Base-by-base conservation (phyloP, 2,329 filamentous ascomycete genomes). In the Fusarium graminum region DNA sequence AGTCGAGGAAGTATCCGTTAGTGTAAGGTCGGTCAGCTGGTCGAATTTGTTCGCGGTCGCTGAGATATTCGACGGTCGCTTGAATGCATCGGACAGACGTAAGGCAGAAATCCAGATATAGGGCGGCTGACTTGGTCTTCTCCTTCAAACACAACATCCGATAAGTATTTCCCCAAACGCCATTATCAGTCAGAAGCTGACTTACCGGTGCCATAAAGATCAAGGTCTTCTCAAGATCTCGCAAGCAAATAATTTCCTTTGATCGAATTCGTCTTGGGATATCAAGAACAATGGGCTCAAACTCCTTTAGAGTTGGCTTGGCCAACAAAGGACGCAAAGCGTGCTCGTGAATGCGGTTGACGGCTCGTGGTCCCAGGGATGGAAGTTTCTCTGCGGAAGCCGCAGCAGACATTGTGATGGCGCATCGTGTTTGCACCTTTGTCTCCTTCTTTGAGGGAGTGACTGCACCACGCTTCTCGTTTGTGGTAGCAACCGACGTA, bases 1-100 rank as follows among this genome's bases (percentile, higher is more conserved):
- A 89, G 82, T 98, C 94, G 81, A 97, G 90, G 78, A 97, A 97
- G 81, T 98, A 98, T 76, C 92, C 92, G 86, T 92, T 93, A 85
- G 90, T 95, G 84, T 97, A 98, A 70, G 93, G 93, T 74, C 91
- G 90, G 79, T 98, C 94, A 79, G 88, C 84, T 61, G 92, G 91
- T 77, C 92, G 88, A 70, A 90, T 90, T 81, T 94, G 92, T 78
- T 98, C 94, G 77, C 89, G 89, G 77, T 96, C 93, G 83, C 88
- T 90, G 68, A 97, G 85, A 79, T 90, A 90, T 79, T 93, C 90
- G 79, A 96, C 92, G 61, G 93, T 95, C 67, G 92, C 90, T 83
- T 96, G 92, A 77, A 97, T 90, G 80, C 93, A 95, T 79, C 89
- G 90, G 77, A 97, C 92, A 67, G 93, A 94, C 74, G 91, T 92